Evolutionary conservation across 2,329 filamentous ascomycete genomes (phyloP).

Genomic region (Fusarium heterosporum): DNA sequence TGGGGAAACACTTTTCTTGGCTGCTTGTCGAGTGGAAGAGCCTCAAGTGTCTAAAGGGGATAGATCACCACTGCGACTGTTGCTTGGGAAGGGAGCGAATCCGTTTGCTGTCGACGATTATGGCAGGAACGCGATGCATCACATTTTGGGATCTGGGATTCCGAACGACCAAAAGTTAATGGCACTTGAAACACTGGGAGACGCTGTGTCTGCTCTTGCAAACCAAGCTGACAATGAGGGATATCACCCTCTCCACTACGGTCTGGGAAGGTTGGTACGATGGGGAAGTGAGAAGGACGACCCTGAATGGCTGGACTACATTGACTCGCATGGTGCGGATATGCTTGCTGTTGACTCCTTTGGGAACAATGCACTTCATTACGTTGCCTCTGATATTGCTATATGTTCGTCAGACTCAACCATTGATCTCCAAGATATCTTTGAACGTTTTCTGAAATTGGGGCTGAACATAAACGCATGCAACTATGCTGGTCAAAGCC

Average conservation of each 20-base stretch:
- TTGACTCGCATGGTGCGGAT: conserved; percentile 24
- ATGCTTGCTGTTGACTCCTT: conserved; percentile 12
- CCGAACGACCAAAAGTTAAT: background rate
- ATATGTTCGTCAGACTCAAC: background rate
- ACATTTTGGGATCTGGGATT: conserved; percentile 2
- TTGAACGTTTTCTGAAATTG: conserved; percentile 11
- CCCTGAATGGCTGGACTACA: conserved; percentile 17
- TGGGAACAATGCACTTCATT: conserved; percentile 30
- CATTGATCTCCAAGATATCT: background rate
- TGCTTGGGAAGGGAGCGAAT: conserved; percentile 32
- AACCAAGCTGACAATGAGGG: conserved; percentile 31
- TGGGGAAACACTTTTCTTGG: conserved; percentile 28
- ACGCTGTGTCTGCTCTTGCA: conserved; percentile 8
- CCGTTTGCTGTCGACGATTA: conserved; percentile 16
- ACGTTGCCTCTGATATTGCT: conserved; percentile 3
- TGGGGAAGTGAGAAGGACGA: background rate
- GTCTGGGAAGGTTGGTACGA: background rate
- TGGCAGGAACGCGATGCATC: conserved; percentile 32
- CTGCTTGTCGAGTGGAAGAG: conserved; percentile 2
- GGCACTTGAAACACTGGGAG: conserved; percentile 7
- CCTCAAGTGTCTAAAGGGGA: rapidly evolving
- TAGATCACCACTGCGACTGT: background rate
- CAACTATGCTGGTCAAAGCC: conserved; percentile 30
- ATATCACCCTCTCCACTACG: conserved; percentile 35
- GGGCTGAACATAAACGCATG: conserved; percentile 32